These are phyloP conservation scores for Phylloporus scabripes DNA, from an alignment of 768 basidiomycete species.

Conservation along the genomic window DNA sequence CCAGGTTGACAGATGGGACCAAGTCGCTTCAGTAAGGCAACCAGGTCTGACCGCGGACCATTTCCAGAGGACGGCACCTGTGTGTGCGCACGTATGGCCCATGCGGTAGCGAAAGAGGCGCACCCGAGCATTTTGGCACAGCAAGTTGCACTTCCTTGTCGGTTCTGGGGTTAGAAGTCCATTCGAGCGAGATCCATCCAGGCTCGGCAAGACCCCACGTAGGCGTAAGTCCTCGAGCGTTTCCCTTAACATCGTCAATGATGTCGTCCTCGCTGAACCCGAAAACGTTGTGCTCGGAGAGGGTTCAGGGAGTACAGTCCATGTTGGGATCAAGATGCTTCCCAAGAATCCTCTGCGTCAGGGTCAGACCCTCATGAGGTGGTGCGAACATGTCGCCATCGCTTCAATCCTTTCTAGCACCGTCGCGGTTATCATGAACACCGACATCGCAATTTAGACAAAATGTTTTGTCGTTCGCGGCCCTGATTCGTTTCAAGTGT, in stretches of 20 bases:
- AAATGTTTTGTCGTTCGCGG: not conserved
- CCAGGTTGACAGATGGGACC: not conserved
- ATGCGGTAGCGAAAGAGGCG: slow-evolving; percentile 2
- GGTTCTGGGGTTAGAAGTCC: no score
- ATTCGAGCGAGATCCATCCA: slow-evolving; percentile 1
- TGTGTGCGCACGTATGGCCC: slow-evolving; percentile 3
- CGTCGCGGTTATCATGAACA: not conserved
- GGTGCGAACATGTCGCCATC: not conserved
- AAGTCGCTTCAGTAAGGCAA: not conserved
- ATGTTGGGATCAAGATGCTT: slow-evolving; percentile 11
- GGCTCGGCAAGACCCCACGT: not conserved
- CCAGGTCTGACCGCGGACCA: not conserved
- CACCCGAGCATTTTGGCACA: not conserved
- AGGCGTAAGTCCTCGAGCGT: not conserved
- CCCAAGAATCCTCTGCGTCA: slow-evolving; percentile 12
- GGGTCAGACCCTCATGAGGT: not conserved
- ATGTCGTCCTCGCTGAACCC: not conserved
- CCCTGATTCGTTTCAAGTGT: not conserved
- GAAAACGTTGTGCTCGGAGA: slow-evolving; percentile 5
- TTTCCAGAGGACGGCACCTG: not conserved
- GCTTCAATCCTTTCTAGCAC: not conserved
- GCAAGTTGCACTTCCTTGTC: not conserved
- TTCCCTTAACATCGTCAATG: not conserved
- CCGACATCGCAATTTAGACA: not conserved
- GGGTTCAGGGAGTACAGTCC: slow-evolving; percentile 1